Evolutionary conservation across 176 grass and related monocot species (phyloP).

Genomic region (Oryza coarctata): DNA sequence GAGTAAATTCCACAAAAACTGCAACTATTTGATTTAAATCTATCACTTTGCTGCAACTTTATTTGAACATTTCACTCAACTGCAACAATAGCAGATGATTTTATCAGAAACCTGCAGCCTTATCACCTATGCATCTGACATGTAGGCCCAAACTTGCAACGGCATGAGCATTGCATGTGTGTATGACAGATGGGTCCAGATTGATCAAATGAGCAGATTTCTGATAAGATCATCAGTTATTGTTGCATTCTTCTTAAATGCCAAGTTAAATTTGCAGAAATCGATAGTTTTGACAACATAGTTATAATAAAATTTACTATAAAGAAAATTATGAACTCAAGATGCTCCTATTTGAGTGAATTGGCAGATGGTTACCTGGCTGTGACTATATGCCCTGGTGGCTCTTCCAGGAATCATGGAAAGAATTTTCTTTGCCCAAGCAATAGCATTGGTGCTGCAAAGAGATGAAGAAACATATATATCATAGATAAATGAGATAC

Average conservation of each 20-base stretch:
- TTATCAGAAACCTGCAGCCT: neutral
- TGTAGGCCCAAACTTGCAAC: neutral
- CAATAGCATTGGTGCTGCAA: slow-evolving; percentile 75
- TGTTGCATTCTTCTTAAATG: neutral
- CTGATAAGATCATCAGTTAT: neutral
- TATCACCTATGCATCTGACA: neutral
- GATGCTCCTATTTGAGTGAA: neutral
- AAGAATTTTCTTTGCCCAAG: slow-evolving; percentile 75
- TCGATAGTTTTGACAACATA: neutral
- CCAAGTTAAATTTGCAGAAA: neutral
- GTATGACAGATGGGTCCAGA: neutral
- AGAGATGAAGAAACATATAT: slow-evolving; percentile 26
- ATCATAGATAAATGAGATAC: neutral
- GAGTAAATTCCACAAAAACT: slow-evolving; percentile 17
- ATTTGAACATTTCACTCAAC: neutral
- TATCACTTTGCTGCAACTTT: neutral
- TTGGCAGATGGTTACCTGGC: slow-evolving; percentile 60
- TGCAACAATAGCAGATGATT: neutral
- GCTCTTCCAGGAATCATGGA: slow-evolving; percentile 74
- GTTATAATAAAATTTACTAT: neutral
- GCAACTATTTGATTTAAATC: neutral
- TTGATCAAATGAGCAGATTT: neutral
- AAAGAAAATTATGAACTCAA: slow-evolving; percentile 16
- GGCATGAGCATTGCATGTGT: neutral
- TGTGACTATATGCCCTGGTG: slow-evolving; percentile 94